Evolutionary conservation across 495 filamentous ascomycete genomes (phyloP), one percentile per base, ranked within the genome.

Genomic region (Penicilliopsis zonata): DNA sequence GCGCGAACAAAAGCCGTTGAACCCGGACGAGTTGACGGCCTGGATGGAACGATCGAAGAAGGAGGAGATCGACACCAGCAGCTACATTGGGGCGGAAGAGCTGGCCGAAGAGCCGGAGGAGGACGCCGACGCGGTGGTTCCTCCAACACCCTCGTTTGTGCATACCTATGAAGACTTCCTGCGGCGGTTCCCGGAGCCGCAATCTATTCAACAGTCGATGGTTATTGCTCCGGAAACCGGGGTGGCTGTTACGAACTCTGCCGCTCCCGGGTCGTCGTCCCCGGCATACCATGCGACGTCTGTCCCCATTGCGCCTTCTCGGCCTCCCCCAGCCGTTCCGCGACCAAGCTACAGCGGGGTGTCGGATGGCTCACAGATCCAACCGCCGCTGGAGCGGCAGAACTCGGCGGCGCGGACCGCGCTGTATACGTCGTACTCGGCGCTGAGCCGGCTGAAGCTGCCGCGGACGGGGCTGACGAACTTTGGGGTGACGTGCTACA

Each of bases 341-440:
- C 74, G 86, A 18, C 77, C 77, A 17, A 94, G 80, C 49, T 94
- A 94, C 38, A 86, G 82, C 45, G 92, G 92, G 10, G 76, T 94
- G 3, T 78, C 85, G 2, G 82, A 86, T 47, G 67, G 60, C 40
- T 59, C 61, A 44, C 55, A 70, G 33, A 61, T 68, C 6, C 70
- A 72, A 35, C 59, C 64, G n/a, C 61, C 61, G n/a, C 49, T 60
- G 4, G 55, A 57, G 28, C 55, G 65, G 18, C 63, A 61, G 24
- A 54, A 58, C 9, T 62, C 61, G 4, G 56, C 62, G 12, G 66
- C 44, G 31, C 69, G 47, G 39, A 65, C 48, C 34, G 68, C 47
- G 17, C 50, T 59, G 2, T 70, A 70, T 30, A 59, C 59, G 1
- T 49, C 63, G 28, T 52, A 46, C 39, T 56, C 56, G 20, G 42